Evolutionary conservation across 2,329 filamentous ascomycete species (phyloP).

Genomic region (Diaporthe eres): DNA sequence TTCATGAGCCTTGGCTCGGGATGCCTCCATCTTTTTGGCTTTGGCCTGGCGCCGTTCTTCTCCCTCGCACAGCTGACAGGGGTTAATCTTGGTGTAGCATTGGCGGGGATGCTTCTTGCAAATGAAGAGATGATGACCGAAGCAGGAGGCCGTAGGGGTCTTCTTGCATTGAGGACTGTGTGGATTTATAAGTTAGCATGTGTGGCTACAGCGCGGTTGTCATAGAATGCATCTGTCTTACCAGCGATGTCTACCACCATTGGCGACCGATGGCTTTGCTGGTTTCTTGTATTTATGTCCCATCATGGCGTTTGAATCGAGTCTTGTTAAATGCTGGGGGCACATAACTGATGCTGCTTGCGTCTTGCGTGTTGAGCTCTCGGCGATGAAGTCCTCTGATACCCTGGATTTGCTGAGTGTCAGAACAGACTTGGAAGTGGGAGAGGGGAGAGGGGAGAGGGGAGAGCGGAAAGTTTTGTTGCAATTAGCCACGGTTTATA

Average conservation of each 20-base stretch:
- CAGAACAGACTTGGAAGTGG: background rate
- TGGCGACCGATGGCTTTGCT: background rate
- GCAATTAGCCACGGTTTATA: background rate
- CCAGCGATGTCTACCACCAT: constrained; percentile 14
- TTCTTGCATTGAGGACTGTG: background rate
- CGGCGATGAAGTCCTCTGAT: background rate
- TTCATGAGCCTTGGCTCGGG: background rate
- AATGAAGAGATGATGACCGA: constrained; percentile 1
- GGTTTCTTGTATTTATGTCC: constrained; percentile 13
- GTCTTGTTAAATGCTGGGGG: background rate
- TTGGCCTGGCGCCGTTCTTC: background rate
- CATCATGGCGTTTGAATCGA: background rate
- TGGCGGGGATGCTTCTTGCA: background rate
- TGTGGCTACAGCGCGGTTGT: background rate
- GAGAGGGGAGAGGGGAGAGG: too few relatives aligned
- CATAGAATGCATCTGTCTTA: background rate
- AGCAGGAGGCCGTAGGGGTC: background rate
- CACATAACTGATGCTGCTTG: background rate
- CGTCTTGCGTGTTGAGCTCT: background rate
- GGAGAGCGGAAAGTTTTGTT: background rate
- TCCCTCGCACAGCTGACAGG: background rate
- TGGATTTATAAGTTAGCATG: background rate
- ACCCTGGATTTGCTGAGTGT: too few relatives aligned
- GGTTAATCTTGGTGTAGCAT: constrained; percentile 22
- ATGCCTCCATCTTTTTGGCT: background rate